Base-by-base conservation (phyloP, 1,139 yeast genomes). In the Kurtzmaniella quercitrusa region DNA sequence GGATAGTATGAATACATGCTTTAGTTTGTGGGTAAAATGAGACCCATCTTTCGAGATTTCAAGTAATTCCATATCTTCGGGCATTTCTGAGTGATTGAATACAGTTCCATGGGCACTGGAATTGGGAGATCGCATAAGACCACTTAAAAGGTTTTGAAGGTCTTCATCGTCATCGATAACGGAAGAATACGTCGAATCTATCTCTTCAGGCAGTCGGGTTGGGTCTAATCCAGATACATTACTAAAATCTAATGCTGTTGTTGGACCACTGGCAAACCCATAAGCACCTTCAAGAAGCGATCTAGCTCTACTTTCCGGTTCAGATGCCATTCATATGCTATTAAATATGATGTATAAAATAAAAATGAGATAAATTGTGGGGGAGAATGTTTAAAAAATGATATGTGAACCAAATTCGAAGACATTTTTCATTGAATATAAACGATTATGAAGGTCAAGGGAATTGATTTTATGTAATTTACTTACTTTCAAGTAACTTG, bases 1-100 rank as follows among this genome's bases (percentile, higher is more conserved):
- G 0, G 96, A 88, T n/a, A 93, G 68, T 5, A 93, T 80, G 50
- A 89, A 81, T 53, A 86, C 88, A 44, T 86, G 94, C 59, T 85
- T 86, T 41, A 72, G 62, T 38, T 68, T 75, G 36, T 51, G 49
- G 44, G 66, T 74, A 54, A 80, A 81, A 41, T 46, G 42, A 1
- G 52, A 53, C 2, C 50, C 45, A 5, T 51, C 46, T 49, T 68
- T 70, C 21, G 61, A 63, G 5, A 56, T 49, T 1, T 38, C 33
- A 7, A 64, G 53, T 39, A 50, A 47, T 20, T 51, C 45, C 1
- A 47, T 21, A 14, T 26, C 16, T 5, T 32, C 22, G 11, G 41
- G 41, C 6, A 41, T 14, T n/a, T 33, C 28, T n/a, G 35, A 20
- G 23, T 38, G 38, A 14, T 36, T 37, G 19, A 21, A 19, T n/a